Conservation (phyloP, 208 protist genomes). For the Leishmania braziliensis region DNA sequence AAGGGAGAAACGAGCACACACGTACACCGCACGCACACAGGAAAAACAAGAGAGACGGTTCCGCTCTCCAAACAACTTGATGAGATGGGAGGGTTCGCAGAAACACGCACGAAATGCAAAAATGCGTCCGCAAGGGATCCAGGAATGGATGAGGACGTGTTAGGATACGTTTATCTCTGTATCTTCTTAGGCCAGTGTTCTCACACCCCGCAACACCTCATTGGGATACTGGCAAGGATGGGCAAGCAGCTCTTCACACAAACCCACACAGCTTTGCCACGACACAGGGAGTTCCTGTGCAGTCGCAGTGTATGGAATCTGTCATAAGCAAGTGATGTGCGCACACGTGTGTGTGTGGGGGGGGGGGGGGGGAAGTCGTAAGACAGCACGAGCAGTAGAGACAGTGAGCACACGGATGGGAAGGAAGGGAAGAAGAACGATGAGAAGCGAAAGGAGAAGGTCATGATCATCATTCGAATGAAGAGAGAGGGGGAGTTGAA, state of each 20-base stretch:
- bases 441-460: background rate
- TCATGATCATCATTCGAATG: background rate
- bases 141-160: background rate
- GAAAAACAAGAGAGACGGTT: background rate
- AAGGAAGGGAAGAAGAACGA: background rate
- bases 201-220: background rate
- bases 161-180: background rate
- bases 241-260: background rate
- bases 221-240: background rate
- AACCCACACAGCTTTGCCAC: background rate
- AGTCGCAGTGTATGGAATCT: background rate
- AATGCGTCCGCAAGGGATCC: background rate
- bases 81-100: background rate
- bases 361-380: background rate
- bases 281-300: background rate
- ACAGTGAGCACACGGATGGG: background rate
- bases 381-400: background rate
- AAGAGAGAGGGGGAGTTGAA: background rate
- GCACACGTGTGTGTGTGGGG: background rate
- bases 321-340: background rate
- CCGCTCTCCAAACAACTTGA: background rate
- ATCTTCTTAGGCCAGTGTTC: background rate
- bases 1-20: background rate
- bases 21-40: background rate
- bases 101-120: background rate